Conservation (phyloP, 148 eudicot genomes). For the Salicornia ramosissima region DNA sequence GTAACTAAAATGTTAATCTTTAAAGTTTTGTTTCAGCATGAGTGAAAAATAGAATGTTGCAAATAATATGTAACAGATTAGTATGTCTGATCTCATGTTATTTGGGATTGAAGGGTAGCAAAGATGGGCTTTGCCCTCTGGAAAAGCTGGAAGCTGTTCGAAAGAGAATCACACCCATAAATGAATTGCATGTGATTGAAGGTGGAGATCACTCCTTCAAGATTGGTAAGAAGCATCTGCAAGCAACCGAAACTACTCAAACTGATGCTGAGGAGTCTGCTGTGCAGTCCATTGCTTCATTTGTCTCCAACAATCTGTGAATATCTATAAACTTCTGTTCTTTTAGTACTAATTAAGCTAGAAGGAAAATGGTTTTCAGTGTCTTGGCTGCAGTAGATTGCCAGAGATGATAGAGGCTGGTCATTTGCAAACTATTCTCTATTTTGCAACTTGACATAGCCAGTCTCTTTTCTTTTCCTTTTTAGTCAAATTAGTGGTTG, state of each 20-base stretch:
- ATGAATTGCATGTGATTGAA: conserved; percentile 59
- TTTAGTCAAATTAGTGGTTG: not conserved
- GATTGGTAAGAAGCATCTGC: conserved; percentile 61
- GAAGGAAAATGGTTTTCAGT: not conserved
- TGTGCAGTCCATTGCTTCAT: conserved; percentile 48
- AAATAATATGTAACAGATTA: too few relatives aligned
- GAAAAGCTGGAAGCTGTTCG: conserved; percentile 54
- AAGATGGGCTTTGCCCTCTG: conserved; percentile 72
- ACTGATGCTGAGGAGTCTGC: conserved; percentile 61
- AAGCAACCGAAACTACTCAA: conserved; percentile 43
- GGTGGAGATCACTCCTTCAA: conserved; percentile 91
- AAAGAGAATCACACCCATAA: conserved; percentile 42
- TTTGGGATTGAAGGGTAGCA: conserved; percentile 54
- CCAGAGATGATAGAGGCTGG: conserved; percentile 4
- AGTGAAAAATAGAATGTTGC: too few relatives aligned
- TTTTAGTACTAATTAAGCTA: not conserved
- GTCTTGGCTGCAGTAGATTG: not conserved
- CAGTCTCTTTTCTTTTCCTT: not conserved
- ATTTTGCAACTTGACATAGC: not conserved
- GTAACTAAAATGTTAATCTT: too few relatives aligned
- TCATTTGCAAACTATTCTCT: conserved; percentile 9
- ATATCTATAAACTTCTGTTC: not conserved
- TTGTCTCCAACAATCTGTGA: conserved; percentile 22
- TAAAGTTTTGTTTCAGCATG: too few relatives aligned
- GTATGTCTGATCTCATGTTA: not conserved